Conservation (phyloP, 495 filamentous ascomycete genomes). For the Penicillium egyptiacum region DNA sequence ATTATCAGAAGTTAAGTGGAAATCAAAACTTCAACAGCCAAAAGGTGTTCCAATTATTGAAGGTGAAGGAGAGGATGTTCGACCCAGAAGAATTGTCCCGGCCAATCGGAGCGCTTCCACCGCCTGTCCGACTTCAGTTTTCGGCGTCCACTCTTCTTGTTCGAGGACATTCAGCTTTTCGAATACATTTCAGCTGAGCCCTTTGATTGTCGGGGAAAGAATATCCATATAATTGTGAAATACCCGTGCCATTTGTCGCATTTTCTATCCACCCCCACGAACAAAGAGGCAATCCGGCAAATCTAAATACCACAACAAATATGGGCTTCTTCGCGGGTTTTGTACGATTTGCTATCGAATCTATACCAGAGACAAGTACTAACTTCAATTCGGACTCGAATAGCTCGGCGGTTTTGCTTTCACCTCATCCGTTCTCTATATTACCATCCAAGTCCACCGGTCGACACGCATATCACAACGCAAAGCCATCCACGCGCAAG, state of each 20-base stretch:
- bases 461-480: conserved; percentile 69
- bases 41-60: conserved; percentile 4
- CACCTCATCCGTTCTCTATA: conserved; percentile 78
- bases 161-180: conserved; percentile 3
- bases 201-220: background rate
- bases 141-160: conserved; percentile 5
- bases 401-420: conserved; percentile 80
- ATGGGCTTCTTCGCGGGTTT: conserved; percentile 82
- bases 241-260: background rate
- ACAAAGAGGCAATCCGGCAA: background rate
- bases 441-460: conserved; percentile 72
- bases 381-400: background rate
- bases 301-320: conserved; percentile 26
- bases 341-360: conserved; percentile 55
- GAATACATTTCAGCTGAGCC: background rate
- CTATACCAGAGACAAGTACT: background rate
- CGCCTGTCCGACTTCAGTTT: conserved; percentile 28
- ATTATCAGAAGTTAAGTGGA: background rate
- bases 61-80: conserved; percentile 20
- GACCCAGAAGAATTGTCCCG: conserved; percentile 42
- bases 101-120: conserved; percentile 47
- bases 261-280: background rate
- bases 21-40: conserved; percentile 4
- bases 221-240: background rate
- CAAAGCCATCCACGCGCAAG: conserved; percentile 68